These are phyloP conservation scores for Solanum sejunctum DNA, from an alignment of 257 asterid species.

Conservation along the genomic window DNA sequence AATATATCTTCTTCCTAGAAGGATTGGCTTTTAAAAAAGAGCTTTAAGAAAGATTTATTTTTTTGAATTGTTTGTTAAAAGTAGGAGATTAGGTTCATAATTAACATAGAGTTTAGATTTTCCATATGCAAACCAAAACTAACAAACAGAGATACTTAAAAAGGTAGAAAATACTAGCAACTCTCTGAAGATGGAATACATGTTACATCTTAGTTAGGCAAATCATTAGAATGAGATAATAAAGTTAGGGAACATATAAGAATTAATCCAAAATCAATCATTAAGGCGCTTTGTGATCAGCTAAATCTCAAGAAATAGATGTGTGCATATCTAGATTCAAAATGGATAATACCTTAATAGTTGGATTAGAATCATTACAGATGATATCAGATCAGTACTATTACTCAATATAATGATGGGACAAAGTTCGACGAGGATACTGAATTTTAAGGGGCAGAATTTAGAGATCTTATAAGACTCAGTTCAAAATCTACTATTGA, in stretches of 20 bases:
- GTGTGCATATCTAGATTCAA: background rate
- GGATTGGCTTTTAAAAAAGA: background rate
- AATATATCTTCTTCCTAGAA: background rate
- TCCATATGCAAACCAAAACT: background rate
- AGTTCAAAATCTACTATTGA: too few species aligned
- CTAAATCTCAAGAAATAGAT: background rate
- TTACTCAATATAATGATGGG: background rate
- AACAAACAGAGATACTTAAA: background rate
- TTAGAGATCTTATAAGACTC: too few species aligned
- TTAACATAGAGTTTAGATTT: background rate
- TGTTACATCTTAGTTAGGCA: background rate
- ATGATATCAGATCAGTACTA: background rate
- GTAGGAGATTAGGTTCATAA: background rate
- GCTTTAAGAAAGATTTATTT: background rate
- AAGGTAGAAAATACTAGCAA: background rate
- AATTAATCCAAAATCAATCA: background rate
- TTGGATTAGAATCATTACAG: background rate
- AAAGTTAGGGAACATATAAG: background rate
- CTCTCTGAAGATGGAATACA: background rate
- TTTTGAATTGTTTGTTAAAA: background rate
- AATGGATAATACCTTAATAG: background rate
- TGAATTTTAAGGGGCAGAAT: too few species aligned
- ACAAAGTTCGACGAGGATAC: background rate
- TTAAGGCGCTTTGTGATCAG: background rate
- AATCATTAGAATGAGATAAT: background rate